Evolutionary conservation across 495 filamentous ascomycete genomes (phyloP), one percentile per base, ranked within the genome.

Genomic region (Penicillium pancosmium): DNA sequence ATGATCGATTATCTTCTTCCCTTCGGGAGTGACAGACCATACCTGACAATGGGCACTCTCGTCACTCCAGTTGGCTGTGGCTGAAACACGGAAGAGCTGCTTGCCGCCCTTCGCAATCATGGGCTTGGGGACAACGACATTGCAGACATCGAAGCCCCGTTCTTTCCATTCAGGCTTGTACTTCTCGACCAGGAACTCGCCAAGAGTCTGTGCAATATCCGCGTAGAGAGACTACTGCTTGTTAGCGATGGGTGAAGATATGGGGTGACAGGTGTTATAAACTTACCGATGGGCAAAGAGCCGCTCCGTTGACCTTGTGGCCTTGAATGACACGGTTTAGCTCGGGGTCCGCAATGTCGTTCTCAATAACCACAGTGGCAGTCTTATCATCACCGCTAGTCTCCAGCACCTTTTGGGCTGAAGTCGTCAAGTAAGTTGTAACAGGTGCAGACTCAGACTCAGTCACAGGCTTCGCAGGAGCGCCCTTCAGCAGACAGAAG

Each of bases 161-260:
- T 79, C 76, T 59, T 82, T 75, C 16, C 69, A 66, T 9, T 82
- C 79, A 1, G 83, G 82, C 34, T 82, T 79, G 52, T 84, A 69
- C 41, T 84, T 76, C 56, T 84, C 80, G 52, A 88, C 82, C 25
- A 86, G 74, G 61, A 90, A 91, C 25, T 91, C 82, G 58, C 80
- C 86, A 41, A 91, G 72, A 0, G 90, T 92, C 58, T 90, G 81
- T 12, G 88, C 88, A 77, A 91, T 90, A 69, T 93, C 90, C 25
- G 85, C 89, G 58, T 91, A 92, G 2, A 92, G 72, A 3, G 87
- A 84, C 72, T 81, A 51, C 10, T 41, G 52, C 8, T 19, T 47
- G 51, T 68, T 33, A 68, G 59, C 38, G 59, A 36, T n/a, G 8
- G 35, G 15, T 23, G 31, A 23, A n/a, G 48, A 21, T 27, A 33